A percentile compares a stretch with the other conserved stretches of the same genome.
Evolutionary conservation across 1,139 yeast genomes (phyloP).

Genomic region (Suhomyces bokatorum): DNA sequence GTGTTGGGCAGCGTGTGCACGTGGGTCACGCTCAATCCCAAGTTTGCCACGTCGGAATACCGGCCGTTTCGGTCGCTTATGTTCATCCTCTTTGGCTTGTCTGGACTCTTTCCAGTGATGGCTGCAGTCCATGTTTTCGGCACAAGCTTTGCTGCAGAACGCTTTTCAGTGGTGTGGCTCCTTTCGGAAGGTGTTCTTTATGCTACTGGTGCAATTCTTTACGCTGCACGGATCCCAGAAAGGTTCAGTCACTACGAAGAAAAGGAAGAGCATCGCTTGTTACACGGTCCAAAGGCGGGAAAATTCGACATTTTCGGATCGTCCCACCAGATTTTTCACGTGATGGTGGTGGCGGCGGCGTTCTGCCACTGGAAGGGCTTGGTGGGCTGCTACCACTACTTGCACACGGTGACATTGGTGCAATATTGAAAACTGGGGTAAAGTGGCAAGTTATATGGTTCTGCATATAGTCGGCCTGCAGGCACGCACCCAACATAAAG

Average conservation of each 20-base stretch:
- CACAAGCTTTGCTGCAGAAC: constrained; percentile 39
- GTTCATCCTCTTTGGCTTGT: constrained; percentile 79
- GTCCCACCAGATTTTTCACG: constrained; percentile 86
- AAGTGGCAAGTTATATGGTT: background rate
- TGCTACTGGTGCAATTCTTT: constrained; percentile 74
- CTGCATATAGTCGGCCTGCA: background rate
- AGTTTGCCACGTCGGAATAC: constrained; percentile 68
- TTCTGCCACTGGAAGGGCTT: constrained; percentile 71
- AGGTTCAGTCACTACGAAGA: constrained; percentile 58
- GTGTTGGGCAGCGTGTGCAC: constrained; percentile 64
- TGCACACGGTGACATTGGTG: constrained; percentile 31
- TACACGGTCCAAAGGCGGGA: constrained; percentile 25
- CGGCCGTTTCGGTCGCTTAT: constrained; percentile 75
- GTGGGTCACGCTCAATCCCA: constrained; percentile 60
- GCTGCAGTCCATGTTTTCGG: constrained; percentile 46
- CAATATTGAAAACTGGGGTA: background rate
- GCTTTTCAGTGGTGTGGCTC: constrained; percentile 64
- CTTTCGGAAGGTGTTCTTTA: constrained; percentile 70
- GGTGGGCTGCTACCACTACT: constrained; percentile 55
- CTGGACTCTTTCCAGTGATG: constrained; percentile 71
- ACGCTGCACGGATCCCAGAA: constrained; percentile 82
- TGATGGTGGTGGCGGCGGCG: constrained; percentile 81
- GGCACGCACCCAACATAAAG: background rate
- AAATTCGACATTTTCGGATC: constrained; percentile 73
- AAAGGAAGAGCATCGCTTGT: constrained; percentile 18